A percentile compares a stretch with the other conserved stretches of the same genome.
phyloP scores from a whole-genome alignment of 345 rosid genomes.

The Anacardium occidentale region DNA sequence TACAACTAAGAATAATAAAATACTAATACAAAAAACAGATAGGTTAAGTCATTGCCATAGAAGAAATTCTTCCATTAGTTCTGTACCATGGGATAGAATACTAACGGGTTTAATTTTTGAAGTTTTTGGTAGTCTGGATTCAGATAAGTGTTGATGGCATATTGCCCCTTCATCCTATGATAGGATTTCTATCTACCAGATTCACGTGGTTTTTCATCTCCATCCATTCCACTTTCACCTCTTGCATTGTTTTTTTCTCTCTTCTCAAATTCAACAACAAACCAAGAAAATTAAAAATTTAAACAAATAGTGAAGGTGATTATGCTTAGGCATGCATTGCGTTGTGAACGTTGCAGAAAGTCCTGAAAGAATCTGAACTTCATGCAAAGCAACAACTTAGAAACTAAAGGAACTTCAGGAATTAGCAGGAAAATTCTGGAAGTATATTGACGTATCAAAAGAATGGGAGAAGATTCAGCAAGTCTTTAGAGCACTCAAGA shows the following conservation, averaged over 20 bases:
- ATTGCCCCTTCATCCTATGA: not conserved
- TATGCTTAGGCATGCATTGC: no score
- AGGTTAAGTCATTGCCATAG: not conserved
- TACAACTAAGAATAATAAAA: constrained; percentile 12
- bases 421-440: no score
- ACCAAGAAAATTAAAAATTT: not conserved
- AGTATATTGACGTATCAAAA: no score
- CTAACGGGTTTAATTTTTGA: not conserved
- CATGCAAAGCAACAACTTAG: no score
- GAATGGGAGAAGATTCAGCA: no score
- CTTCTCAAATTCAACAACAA: not conserved
- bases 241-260: not conserved
- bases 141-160: not conserved
- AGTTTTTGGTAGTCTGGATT: not conserved
- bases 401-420: no score
- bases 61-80: constrained; percentile 4
- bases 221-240: not conserved
- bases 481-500: no score
- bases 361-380: no score
- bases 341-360: no score
- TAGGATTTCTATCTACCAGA: not conserved
- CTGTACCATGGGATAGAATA: not conserved
- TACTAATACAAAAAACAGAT: not conserved
- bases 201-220: not conserved
- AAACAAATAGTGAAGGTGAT: no score